Percentiles rank a stretch among this genome's conserved stretches.
Conservation (phyloP, 169 alveolate species). For the Eimeria necatrix region DNA sequence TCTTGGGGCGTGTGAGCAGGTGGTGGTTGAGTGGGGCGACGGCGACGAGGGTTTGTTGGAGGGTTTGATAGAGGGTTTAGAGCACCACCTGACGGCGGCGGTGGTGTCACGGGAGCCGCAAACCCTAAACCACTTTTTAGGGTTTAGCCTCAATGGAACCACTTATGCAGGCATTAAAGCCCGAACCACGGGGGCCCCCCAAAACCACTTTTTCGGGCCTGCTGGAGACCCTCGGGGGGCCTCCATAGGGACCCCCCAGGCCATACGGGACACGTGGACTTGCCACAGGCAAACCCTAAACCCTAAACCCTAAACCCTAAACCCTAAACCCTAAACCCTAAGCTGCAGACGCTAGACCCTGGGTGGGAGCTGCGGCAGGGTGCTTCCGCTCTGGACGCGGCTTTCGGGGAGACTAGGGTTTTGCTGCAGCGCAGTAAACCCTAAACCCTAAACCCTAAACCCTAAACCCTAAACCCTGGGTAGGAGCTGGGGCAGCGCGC, state of each 20-base stretch:
- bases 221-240: slow-evolving; percentile 94
- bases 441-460: too few species aligned
- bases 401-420: too few species aligned
- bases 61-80: slow-evolving; percentile 83
- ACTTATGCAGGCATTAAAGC: slow-evolving; percentile 94
- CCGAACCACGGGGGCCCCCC: slow-evolving; percentile 96
- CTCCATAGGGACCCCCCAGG: slow-evolving; percentile 94
- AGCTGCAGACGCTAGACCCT: not conserved
- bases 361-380: not conserved
- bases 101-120: slow-evolving; percentile 89
- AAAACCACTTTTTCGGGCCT: slow-evolving; percentile 96
- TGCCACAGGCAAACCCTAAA: slow-evolving; percentile 83
- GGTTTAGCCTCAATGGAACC: slow-evolving; percentile 90
- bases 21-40: slow-evolving; percentile 87
- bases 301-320: not conserved
- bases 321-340: too few species aligned
- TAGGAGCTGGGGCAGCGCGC: not conserved
- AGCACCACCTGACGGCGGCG: slow-evolving; percentile 92
- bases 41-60: slow-evolving; percentile 83
- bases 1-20: slow-evolving; percentile 78
- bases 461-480: too few species aligned
- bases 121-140: slow-evolving; percentile 82
- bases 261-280: slow-evolving; percentile 91
- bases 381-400: too few species aligned
- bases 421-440: too few species aligned